A percentile compares a stretch with the other conserved stretches of the same genome.
These are phyloP conservation scores for Aureobasidium sp. DNA, from an alignment of 2,329 filamentous ascomycete genomes.

Conservation along the genomic window DNA sequence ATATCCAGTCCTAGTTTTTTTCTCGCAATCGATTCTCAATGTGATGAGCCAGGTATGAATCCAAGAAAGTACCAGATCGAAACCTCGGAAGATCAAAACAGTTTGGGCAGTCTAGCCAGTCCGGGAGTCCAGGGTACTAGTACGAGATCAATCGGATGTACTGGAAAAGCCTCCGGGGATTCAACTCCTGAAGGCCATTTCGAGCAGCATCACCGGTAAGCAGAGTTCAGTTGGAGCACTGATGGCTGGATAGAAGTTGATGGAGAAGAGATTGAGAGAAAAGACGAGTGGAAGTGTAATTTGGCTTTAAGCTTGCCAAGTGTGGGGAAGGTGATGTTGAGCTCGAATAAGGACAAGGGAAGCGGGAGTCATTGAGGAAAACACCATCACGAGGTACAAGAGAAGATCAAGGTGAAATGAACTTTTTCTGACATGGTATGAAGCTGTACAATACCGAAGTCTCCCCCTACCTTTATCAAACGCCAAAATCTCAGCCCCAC, in stretches of 20 bases:
- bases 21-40: too few relatives aligned
- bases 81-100: too few relatives aligned
- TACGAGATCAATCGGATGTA: neutral
- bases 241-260: neutral
- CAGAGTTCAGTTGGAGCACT: neutral
- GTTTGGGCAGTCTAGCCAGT: too few relatives aligned
- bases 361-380: neutral
- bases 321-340: neutral
- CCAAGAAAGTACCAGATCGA: too few relatives aligned
- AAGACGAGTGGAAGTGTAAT: neutral
- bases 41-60: too few relatives aligned
- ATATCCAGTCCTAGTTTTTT: too few relatives aligned
- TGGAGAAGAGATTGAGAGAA: neutral
- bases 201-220: neutral
- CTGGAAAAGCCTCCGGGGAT: neutral
- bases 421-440: conserved; percentile 4
- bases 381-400: neutral
- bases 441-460: conserved; percentile 9
- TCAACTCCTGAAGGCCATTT: neutral
- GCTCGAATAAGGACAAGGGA: neutral
- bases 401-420: neutral
- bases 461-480: conserved; percentile 9
- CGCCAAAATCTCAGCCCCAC: neutral
- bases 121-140: neutral
- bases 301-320: neutral